Base-by-base conservation (phyloP, 805 yeast species). In the Grigorovia transvaalensis region DNA sequence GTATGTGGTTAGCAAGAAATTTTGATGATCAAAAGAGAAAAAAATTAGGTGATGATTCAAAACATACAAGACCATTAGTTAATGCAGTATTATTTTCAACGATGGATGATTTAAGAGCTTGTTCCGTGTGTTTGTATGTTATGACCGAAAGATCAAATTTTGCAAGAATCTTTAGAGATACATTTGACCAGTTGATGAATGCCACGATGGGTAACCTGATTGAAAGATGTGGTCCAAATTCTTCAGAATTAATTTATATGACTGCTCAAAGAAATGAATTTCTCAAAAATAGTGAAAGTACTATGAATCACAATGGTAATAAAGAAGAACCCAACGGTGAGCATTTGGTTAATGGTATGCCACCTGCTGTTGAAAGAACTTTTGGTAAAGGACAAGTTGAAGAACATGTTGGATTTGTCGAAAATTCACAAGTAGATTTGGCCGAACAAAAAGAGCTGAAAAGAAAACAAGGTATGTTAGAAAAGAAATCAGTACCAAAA, bases 131-230 rank as follows among this genome's bases (percentile, higher is more conserved):
- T 53, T 64, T 82, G 17, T 81, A 79, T 60, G 84, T 80, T 6
- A 79, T 82, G 83, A 75, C 83, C 17, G 86, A 82, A 59, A 71
- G 86, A 53, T 78, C 85, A 0, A 75, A 75, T 57, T 78, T 80
- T 65, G 85, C 84, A 0, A 61, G 79, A 17, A 75, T 76, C 43
- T 82, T 81, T 59, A 71, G 87, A 61, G 85, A 82, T 58, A 80
- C 84, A 1, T 82, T 82, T 66, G 88, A 82, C 60, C 83, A 80
- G 57, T 65, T 82, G 53, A 78, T 81, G 80, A 71, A 74, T 57
- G 84, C 85, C 8, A 81, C 87, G 0, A 74, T 81, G 29, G 82
- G 81, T 48, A 80, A 82, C 57, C 66, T 81, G 57, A 77, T 79
- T 51, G 78, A 80, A 52, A 69, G 83, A 58, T 79, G 84, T 69